Evolutionary conservation across 139 green algal species (phyloP), one percentile per base, ranked within the genome.

Genomic region (Chlamydomonas eustigma): DNA sequence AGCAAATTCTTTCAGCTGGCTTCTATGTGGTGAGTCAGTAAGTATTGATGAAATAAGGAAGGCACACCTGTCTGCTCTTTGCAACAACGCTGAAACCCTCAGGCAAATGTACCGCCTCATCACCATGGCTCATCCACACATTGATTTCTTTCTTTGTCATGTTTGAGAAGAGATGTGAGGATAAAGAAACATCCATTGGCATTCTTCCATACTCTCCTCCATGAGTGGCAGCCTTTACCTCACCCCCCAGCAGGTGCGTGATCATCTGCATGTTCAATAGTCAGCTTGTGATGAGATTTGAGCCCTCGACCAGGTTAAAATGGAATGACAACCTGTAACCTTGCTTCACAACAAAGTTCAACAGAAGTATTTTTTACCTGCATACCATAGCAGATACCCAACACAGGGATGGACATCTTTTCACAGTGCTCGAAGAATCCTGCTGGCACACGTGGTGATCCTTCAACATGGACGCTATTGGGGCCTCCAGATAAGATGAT

Each of bases 311-410:
- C n/a, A n/a, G n/a, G n/a, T n/a, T n/a, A n/a, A n/a, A n/a, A n/a
- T n/a, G n/a, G n/a, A n/a, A n/a, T n/a, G n/a, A n/a, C n/a, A n/a
- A n/a, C n/a, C n/a, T n/a, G n/a, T n/a, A n/a, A n/a, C n/a, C n/a
- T n/a, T n/a, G n/a, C n/a, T n/a, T n/a, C n/a, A n/a, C n/a, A n/a
- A n/a, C n/a, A n/a, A n/a, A n/a, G n/a, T n/a, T n/a, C n/a, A n/a
- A n/a, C n/a, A n/a, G n/a, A n/a, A n/a, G n/a, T n/a, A n/a, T n/a
- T n/a, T 22, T 38, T 84, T 24, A 96, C 83, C 83, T 97, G 92
- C 94, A 98, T 98, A 37, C 94, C 96, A 75, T 99, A 99, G 86
- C 96, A 99, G 72, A 99, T 97, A 51, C 96, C 96, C 30, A 99
- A 89, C 34, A 99, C 90, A 0, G 93, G 87, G 24, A 98, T 90